A percentile compares a stretch with the other conserved stretches of the same genome.
Evolutionary conservation across 1,139 yeast species (phyloP).

Genomic region (Candida sanyaensis): DNA sequence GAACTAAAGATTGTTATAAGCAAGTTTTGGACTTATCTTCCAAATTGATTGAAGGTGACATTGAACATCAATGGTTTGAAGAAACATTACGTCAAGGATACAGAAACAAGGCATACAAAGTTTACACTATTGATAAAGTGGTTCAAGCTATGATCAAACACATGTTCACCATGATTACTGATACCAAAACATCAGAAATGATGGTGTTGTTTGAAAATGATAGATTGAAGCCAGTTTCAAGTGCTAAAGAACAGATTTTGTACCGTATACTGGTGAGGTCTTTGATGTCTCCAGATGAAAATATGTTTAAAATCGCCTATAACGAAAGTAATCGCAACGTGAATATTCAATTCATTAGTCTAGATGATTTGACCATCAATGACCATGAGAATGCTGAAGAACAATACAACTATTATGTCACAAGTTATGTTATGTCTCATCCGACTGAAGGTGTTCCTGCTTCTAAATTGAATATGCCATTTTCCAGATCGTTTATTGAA

Average conservation of each 20-base stretch:
- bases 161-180: constrained; percentile 77
- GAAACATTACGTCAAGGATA: constrained; percentile 94
- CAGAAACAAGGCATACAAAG: constrained; percentile 87
- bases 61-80: constrained; percentile 95
- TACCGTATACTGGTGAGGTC: constrained; percentile 88
- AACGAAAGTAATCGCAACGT: constrained; percentile 55
- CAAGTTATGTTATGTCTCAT: constrained; percentile 90
- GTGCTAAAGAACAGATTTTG: constrained; percentile 84
- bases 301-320: constrained; percentile 85
- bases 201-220: constrained; percentile 81
- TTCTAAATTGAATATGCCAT: constrained; percentile 73
- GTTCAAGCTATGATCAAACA: constrained; percentile 89
- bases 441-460: constrained; percentile 97
- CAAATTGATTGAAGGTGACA: constrained; percentile 81
- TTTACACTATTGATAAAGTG: constrained; percentile 92
- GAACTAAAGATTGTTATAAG: constrained; percentile 68
- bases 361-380: constrained; percentile 83
- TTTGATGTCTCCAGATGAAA: constrained; percentile 81
- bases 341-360: constrained; percentile 81
- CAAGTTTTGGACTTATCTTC: constrained; percentile 77
- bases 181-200: constrained; percentile 80
- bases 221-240: constrained; percentile 60
- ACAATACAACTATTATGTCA: constrained; percentile 88
- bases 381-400: constrained; percentile 77
- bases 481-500: constrained; percentile 62